Base-by-base conservation (phyloP, 495 filamentous ascomycete species). In the Talaromyces wortmannii region DNA sequence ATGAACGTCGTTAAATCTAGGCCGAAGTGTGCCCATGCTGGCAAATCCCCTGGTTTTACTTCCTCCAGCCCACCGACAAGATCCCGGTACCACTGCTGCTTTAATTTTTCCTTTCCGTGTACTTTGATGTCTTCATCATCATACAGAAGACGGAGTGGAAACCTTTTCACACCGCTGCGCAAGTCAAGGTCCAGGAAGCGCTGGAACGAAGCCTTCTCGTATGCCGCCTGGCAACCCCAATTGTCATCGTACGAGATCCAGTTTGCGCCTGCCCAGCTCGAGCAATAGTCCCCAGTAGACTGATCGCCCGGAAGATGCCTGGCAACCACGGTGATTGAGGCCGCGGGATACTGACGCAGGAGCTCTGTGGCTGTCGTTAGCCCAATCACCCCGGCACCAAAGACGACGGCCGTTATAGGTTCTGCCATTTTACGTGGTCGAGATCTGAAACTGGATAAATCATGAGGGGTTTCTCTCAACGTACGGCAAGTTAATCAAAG, bases 231-330 rank as follows among this genome's bases (percentile, higher is more conserved):
- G 11, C 3, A 2, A 15, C 40, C n/a, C 4, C 51, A 46, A 23
- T 31, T 15, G 23, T 44, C 8, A 2, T 43, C 46, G 40, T 18
- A 42, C 13, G 40, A 63, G 78, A 36, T 72, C 92, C 89, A 91
- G 65, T 96, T 95, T 44, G 94, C 94, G 47, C 94, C 94, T 23
- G 94, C 94, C 87, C 89, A 96, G 0, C 94, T 94, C 17, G 89
- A 94, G 4, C 90, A 85, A 67, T 97, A 98, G 81, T 97, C 91
- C 51, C 92, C 86, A 23, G 23, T 4, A 61, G 96, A 91, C 71
- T 95, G 96, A 74, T 98, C 94, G 31, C 94, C 94, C 0, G 94
- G 94, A 92, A 98, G 95, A 62, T 97, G 92, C 67, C 96, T 96
- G 16, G 91, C 89, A 4, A 92, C 75, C 29, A 98, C 78, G 5